Percentiles rank a stretch among this genome's conserved stretches.
Conservation (phyloP, 176 grass and related monocot genomes). For the Oryza glumipatula region DNA sequence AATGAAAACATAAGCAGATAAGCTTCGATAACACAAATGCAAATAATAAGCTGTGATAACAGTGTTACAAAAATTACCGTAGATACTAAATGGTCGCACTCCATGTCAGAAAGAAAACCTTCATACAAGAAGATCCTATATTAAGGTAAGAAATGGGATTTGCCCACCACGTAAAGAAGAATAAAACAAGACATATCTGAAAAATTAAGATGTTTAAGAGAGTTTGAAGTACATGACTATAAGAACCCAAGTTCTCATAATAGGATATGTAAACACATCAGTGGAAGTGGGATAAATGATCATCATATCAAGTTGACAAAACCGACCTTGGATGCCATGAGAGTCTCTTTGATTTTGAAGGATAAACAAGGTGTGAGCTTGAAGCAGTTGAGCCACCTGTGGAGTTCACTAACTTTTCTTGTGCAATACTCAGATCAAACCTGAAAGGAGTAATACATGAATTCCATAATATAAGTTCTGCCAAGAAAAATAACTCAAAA, state of each 20-base stretch:
- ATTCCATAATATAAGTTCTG: slow-evolving; percentile 15
- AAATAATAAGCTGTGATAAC: slow-evolving; percentile 23
- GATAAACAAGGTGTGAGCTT: slow-evolving; percentile 44
- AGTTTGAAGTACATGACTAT: not conserved
- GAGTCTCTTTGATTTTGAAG: slow-evolving; percentile 67
- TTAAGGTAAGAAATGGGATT: slow-evolving; percentile 62
- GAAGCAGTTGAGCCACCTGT: slow-evolving; percentile 12
- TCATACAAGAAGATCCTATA: slow-evolving; percentile 95
- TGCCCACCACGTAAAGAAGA: slow-evolving; percentile 45
- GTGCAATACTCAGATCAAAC: slow-evolving; percentile 18
- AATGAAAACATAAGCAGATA: slow-evolving; percentile 36
- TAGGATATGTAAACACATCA: slow-evolving; percentile 5
- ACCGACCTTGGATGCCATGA: slow-evolving; percentile 80
- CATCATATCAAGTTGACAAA: not conserved
- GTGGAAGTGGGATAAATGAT: not conserved
- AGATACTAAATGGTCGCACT: slow-evolving; percentile 74
- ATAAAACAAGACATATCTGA: not conserved
- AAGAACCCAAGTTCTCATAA: not conserved
- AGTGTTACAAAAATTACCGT: slow-evolving; percentile 61
- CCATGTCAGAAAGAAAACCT: slow-evolving; percentile 82
- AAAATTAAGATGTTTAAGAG: not conserved
- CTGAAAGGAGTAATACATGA: slow-evolving; percentile 27
- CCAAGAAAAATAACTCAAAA: slow-evolving; percentile 12
- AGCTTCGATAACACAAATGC: slow-evolving; percentile 9
- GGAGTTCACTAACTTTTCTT: slow-evolving; percentile 8